These are phyloP conservation scores for Talaromyces islandicus DNA, from an alignment of 2,329 filamentous ascomycete species.

Conservation along the genomic window DNA sequence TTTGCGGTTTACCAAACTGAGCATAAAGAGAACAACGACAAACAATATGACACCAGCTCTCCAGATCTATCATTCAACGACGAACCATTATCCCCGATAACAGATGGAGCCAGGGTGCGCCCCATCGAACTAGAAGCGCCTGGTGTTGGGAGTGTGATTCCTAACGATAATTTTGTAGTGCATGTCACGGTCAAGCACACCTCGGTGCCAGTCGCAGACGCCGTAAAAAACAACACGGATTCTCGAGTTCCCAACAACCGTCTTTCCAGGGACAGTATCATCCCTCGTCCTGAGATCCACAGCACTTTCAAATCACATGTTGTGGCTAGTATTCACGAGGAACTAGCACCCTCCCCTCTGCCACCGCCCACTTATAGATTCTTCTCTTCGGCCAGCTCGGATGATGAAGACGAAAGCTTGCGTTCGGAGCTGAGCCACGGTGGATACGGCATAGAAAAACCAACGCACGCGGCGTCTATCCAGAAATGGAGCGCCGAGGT, in stretches of 20 bases:
- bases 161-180: conserved; percentile 29
- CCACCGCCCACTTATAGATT: conserved; percentile 24
- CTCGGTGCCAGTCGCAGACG: neutral
- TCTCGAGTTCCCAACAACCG: neutral
- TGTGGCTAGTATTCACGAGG: conserved; percentile 14
- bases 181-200: conserved; percentile 19
- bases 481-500: conserved; percentile 7
- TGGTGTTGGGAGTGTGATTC: conserved; percentile 27
- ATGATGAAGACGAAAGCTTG: neutral
- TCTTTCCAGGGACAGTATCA: neutral
- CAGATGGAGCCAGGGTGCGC: conserved; percentile 12
- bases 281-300: neutral
- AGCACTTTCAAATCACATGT: neutral
- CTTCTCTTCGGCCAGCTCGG: conserved; percentile 13
- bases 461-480: neutral
- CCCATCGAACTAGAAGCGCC: conserved; percentile 24
- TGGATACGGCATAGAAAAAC: neutral
- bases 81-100: neutral
- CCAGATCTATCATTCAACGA: conserved; percentile 4
- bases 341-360: conserved; percentile 24
- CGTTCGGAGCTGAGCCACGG: neutral
- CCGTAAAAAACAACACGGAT: neutral
- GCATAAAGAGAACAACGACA: neutral
- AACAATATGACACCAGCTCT: neutral
- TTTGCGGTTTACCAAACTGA: neutral